A percentile compares a stretch with the other conserved stretches of the same genome.
Evolutionary conservation across 2,329 filamentous ascomycete genomes (phyloP).

Genomic region (Xylariaceae sp.): DNA sequence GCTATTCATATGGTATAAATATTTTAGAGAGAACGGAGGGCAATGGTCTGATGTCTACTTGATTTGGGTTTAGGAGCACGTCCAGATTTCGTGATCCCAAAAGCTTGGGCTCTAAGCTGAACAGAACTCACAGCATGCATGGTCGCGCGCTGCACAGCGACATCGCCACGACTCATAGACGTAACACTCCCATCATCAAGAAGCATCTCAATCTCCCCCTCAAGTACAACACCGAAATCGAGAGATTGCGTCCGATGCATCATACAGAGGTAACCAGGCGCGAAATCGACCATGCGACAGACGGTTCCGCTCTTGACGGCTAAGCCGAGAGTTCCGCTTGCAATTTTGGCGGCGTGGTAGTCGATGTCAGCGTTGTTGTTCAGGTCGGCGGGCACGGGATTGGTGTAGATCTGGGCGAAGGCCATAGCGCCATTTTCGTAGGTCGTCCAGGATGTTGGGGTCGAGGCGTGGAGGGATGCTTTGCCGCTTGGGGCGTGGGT

Average conservation of each 20-base stretch:
- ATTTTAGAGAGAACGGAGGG: too few relatives aligned
- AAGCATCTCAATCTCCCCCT: slow-evolving; percentile 47
- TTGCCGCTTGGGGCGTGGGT: not conserved
- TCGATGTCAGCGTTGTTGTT: slow-evolving; percentile 37
- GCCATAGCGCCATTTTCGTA: slow-evolving; percentile 33
- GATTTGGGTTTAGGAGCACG: too few relatives aligned
- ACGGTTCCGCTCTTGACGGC: slow-evolving; percentile 33
- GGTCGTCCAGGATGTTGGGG: slow-evolving; percentile 25
- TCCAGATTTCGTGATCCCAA: too few relatives aligned
- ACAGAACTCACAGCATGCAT: slow-evolving; percentile 41
- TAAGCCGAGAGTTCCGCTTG: slow-evolving; percentile 36
- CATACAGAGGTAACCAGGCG: slow-evolving; percentile 36
- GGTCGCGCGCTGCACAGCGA: slow-evolving; percentile 51
- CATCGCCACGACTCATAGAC: slow-evolving; percentile 44
- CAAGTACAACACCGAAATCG: slow-evolving; percentile 50
- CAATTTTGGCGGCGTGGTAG: slow-evolving; percentile 32
- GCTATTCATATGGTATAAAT: too few relatives aligned
- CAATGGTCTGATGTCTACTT: too few relatives aligned
- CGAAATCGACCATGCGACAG: slow-evolving; percentile 44
- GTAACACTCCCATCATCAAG: slow-evolving; percentile 47
- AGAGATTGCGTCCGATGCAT: slow-evolving; percentile 51
- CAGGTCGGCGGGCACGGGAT: slow-evolving; percentile 36
- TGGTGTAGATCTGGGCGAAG: slow-evolving; percentile 40
- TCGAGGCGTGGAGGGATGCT: not conserved
- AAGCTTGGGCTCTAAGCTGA: too few relatives aligned